Evolutionary conservation across 2,329 filamentous ascomycete genomes (phyloP), one percentile per base, ranked within the genome.

Genomic region (Parascedosporium putredinis): DNA sequence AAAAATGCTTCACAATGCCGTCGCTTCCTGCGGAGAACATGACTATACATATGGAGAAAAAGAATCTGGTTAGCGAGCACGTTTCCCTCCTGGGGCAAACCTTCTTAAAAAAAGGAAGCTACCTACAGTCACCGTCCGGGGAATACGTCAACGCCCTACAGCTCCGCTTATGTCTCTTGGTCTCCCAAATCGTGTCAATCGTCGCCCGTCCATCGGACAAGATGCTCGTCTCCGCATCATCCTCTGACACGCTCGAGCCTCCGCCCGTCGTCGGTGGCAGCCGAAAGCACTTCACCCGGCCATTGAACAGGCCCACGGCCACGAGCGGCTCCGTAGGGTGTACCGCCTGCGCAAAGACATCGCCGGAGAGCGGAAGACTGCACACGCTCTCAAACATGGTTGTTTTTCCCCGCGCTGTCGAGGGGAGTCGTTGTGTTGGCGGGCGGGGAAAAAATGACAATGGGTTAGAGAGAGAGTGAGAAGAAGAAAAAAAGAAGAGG

Each of bases 371-470:
- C 55, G 90, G 89, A 43, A 97, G 79, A 23, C 86, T 88, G 74
- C 91, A 96, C 56, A 95, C 78, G 56, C 88, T 95, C 66, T 96
- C 89, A 62, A 94, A 88, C 88, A 94, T 94, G 42, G 14, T 29
- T n/a, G n/a, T n/a, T n/a, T n/a, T n/a, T n/a, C n/a, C n/a, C n/a
- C n/a, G n/a, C n/a, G n/a, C n/a, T n/a, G n/a, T n/a, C n/a, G n/a
- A n/a, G n/a, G n/a, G n/a, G n/a, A n/a, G n/a, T 24, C 23, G n/a
- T 43, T 24, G 40, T 20, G 38, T 24, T 24, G n/a, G 14, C 34
- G 14, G 14, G 18, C 14, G 3, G 40, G 40, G n/a, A 20, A 12
- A 1, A 20, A 43, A 16, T 5, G 33, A 18, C n/a, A 18, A 18
- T 6, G 20, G 20, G 20, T 10, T n/a, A 45, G 2, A 18, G 14